Percentiles rank a stretch among this genome's conserved stretches.
Evolutionary conservation across 192 early-diverging fungal species (phyloP).

Genomic region (Podila epigama): DNA sequence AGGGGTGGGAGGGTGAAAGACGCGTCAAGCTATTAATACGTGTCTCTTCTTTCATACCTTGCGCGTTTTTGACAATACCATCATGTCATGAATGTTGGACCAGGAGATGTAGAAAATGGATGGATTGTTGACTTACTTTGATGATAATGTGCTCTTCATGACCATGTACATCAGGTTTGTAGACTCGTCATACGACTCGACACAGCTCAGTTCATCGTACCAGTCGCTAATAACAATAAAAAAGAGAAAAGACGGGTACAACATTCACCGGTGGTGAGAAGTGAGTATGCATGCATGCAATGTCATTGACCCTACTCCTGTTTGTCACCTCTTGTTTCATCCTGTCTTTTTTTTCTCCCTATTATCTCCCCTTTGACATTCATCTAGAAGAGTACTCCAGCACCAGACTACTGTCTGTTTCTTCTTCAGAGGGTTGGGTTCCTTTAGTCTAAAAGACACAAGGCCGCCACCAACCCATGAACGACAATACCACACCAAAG

Average conservation of each 20-base stretch:
- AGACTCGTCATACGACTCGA: slow-evolving; percentile 40
- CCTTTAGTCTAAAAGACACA: background rate
- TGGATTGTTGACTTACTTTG: slow-evolving; percentile 29
- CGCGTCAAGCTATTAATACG: no score
- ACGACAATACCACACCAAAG: background rate
- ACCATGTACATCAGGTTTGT: slow-evolving; percentile 44
- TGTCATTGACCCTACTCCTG: background rate
- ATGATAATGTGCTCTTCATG: slow-evolving; percentile 38
- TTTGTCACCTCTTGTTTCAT: background rate
- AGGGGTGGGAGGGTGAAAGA: background rate
- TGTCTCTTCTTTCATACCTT: no score
- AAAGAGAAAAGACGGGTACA: background rate
- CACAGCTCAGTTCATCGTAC: slow-evolving; percentile 43
- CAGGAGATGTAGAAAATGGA: background rate
- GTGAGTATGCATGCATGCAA: background rate
- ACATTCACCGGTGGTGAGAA: background rate
- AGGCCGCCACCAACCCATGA: background rate
- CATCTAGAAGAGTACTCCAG: no score
- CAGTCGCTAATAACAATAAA: slow-evolving; percentile 26
- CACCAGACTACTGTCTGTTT: background rate
- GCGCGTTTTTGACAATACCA: background rate
- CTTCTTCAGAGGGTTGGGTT: background rate
- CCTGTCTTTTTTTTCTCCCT: background rate
- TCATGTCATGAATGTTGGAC: background rate
- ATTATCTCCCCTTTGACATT: background rate